Percentiles rank a stretch among this genome's conserved stretches.
These are phyloP conservation scores for Cordyceps militaris DNA, from an alignment of 2,329 filamentous ascomycete genomes.

Conservation along the genomic window DNA sequence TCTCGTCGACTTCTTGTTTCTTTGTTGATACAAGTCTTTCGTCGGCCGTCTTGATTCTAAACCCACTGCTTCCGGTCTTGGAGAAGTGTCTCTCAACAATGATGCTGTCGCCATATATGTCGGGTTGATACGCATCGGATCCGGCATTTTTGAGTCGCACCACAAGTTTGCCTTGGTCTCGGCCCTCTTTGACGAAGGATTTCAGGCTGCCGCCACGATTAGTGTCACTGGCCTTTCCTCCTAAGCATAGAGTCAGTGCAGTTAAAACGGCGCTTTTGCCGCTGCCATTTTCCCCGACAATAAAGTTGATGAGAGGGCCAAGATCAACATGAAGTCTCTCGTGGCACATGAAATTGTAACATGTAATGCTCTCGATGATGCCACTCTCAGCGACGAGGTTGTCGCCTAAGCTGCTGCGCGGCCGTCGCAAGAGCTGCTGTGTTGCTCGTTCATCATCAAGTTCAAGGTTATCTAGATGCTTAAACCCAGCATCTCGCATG, in stretches of 20 bases:
- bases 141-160: conserved; percentile 91
- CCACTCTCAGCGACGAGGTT: conserved; percentile 76
- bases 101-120: conserved; percentile 77
- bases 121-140: conserved; percentile 72
- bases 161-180: conserved; percentile 65
- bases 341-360: conserved; percentile 96
- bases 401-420: conserved; percentile 44
- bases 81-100: conserved; percentile 87
- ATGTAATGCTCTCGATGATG: conserved; percentile 81
- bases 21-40: conserved; percentile 71
- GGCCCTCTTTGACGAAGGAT: conserved; percentile 82
- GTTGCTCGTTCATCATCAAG: conserved; percentile 58
- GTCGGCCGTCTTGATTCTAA: conserved; percentile 73
- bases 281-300: conserved; percentile 94
- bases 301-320: conserved; percentile 96
- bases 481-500: conserved; percentile 52
- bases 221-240: conserved; percentile 85
- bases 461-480: conserved; percentile 49
- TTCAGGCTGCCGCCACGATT: conserved; percentile 88
- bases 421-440: conserved; percentile 50
- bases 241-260: conserved; percentile 87
- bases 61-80: conserved; percentile 65
- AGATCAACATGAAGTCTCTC: conserved; percentile 70
- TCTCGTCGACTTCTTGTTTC: conserved; percentile 81
- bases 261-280: conserved; percentile 95